A percentile compares a stretch with the other conserved stretches of the same genome.
These are phyloP conservation scores for Onygena corvina DNA, from an alignment of 2,329 filamentous ascomycete genomes.

Conservation along the genomic window DNA sequence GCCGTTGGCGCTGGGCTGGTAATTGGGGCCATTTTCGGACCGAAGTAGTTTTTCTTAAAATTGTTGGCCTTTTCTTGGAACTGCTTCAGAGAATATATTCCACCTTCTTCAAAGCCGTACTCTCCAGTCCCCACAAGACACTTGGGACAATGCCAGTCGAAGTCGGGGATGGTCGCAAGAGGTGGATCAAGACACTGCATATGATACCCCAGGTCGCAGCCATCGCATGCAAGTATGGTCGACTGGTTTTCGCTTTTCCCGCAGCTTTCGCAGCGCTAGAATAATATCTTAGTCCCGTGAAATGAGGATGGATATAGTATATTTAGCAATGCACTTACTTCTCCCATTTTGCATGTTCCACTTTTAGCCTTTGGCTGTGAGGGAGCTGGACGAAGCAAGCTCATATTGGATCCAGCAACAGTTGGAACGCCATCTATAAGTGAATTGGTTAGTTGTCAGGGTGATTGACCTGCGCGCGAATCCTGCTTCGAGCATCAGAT, in stretches of 20 bases:
- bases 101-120: slow-evolving; percentile 94
- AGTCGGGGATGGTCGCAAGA: slow-evolving; percentile 60
- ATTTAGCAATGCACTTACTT: slow-evolving; percentile 34
- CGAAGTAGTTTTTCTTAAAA: slow-evolving; percentile 91
- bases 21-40: slow-evolving; percentile 78
- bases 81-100: slow-evolving; percentile 84
- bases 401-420: slow-evolving; percentile 94
- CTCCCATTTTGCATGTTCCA: slow-evolving; percentile 45
- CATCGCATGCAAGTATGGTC: slow-evolving; percentile 71
- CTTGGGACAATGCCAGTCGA: slow-evolving; percentile 91
- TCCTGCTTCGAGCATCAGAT: not conserved
- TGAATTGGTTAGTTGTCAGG: not conserved
- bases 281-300: not conserved
- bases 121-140: slow-evolving; percentile 93
- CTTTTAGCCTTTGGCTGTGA: slow-evolving; percentile 46
- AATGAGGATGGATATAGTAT: not conserved
- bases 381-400: slow-evolving; percentile 70
- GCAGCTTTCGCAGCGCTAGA: slow-evolving; percentile 72
- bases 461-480: slow-evolving; percentile 14
- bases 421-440: slow-evolving; percentile 50
- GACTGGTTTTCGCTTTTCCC: slow-evolving; percentile 62
- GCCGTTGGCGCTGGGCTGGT: slow-evolving; percentile 57
- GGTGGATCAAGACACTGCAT: slow-evolving; percentile 80
- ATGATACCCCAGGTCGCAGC: slow-evolving; percentile 82
- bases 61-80: slow-evolving; percentile 93